Conservation (phyloP, 2,329 filamentous ascomycete species). For the Venturia oleaginea region DNA sequence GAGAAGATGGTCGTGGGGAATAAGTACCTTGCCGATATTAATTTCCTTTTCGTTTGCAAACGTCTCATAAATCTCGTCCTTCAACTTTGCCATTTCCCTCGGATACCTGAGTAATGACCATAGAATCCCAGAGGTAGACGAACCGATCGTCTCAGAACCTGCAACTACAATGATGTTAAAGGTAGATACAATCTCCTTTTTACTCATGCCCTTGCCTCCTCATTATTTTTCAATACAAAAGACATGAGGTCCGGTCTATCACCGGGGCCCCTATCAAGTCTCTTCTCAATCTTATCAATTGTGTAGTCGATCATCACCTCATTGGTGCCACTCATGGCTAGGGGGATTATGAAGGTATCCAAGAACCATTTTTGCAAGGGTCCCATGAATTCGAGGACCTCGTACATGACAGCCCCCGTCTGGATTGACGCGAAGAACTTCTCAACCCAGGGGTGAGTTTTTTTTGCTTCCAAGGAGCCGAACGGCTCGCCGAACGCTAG, state of each 20-base stretch:
- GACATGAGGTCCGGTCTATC: conserved; percentile 22
- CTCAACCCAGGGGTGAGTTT: conserved; percentile 19
- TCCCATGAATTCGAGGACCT: conserved; percentile 13
- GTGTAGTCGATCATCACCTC: conserved; percentile 17
- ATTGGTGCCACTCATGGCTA: too few species aligned
- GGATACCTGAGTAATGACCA: neutral
- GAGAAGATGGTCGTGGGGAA: too few species aligned
- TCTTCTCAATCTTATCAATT: conserved; percentile 4
- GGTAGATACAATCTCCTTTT: conserved; percentile 31
- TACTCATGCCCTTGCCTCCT: conserved; percentile 19
- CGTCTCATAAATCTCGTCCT: neutral
- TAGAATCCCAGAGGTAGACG: neutral
- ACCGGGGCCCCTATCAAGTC: conserved; percentile 10
- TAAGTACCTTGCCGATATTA: neutral
- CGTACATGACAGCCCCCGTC: conserved; percentile 18
- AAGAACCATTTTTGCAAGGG: neutral
- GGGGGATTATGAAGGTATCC: neutral
- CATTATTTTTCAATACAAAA: conserved; percentile 15
- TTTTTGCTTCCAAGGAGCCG: conserved; percentile 69
- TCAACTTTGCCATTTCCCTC: neutral
- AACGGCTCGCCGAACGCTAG: conserved; percentile 69
- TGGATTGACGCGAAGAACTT: neutral
- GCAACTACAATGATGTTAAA: conserved; percentile 13
- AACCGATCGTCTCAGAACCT: conserved; percentile 1
- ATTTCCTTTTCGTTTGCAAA: conserved; percentile 6